These are phyloP conservation scores for Elsinoe perseae DNA, from an alignment of 2,329 filamentous ascomycete genomes.

Conservation along the genomic window DNA sequence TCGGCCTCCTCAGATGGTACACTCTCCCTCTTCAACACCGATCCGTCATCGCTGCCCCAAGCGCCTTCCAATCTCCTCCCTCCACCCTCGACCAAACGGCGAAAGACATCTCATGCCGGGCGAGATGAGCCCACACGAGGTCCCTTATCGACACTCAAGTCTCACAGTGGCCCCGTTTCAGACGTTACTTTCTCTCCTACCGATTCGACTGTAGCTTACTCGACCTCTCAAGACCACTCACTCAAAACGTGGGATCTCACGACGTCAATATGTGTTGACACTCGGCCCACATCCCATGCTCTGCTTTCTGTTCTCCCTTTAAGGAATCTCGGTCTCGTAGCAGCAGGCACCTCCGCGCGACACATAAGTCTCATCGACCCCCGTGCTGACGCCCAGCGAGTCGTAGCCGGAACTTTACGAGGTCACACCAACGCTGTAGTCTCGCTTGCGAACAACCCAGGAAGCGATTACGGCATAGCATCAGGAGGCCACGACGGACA, in stretches of 20 bases:
- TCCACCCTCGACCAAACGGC: slow-evolving; percentile 61
- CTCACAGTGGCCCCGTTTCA: slow-evolving; percentile 67
- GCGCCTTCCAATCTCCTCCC: slow-evolving; percentile 64
- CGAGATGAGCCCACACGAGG: slow-evolving; percentile 62
- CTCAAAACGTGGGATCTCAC: slow-evolving; percentile 86
- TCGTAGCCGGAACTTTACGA: slow-evolving; percentile 81
- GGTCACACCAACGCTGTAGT: slow-evolving; percentile 73
- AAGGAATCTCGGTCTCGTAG: slow-evolving; percentile 54
- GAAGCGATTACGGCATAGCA: slow-evolving; percentile 66
- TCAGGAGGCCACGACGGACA: slow-evolving; percentile 90
- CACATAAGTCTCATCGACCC: slow-evolving; percentile 94
- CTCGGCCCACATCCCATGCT: slow-evolving; percentile 73
- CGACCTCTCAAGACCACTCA: slow-evolving; percentile 82
- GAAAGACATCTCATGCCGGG: slow-evolving; percentile 49
- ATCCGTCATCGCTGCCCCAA: slow-evolving; percentile 65
- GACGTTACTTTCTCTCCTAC: slow-evolving; percentile 76
- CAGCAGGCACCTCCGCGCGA: slow-evolving; percentile 72
- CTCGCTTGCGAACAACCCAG: slow-evolving; percentile 51
- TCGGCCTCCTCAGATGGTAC: slow-evolving; percentile 77
- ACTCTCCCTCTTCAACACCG: slow-evolving; percentile 82
- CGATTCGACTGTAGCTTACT: slow-evolving; percentile 85
- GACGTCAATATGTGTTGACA: slow-evolving; percentile 69
- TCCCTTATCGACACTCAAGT: slow-evolving; percentile 63
- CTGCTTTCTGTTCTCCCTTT: slow-evolving; percentile 73
- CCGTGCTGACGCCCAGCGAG: slow-evolving; percentile 64